Conservation (phyloP, 1,284 basidiomycete species). For the Ceratobasidium sp. region DNA sequence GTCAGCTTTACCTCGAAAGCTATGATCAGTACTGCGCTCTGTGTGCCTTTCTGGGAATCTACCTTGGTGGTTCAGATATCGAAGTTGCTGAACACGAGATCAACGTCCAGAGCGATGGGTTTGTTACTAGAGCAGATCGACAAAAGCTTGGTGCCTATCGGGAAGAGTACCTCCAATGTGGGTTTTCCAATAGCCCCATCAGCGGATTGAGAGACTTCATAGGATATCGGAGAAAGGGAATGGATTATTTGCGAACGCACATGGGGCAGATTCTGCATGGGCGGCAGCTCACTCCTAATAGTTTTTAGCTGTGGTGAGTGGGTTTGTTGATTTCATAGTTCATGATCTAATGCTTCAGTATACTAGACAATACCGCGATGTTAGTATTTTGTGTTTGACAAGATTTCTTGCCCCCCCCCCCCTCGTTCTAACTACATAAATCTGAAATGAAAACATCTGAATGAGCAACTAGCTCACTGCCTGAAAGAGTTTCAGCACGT, state of each 20-base stretch:
- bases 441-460: too few relatives aligned
- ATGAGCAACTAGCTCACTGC: too few relatives aligned
- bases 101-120: slow-evolving; percentile 15
- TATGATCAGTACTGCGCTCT: slow-evolving; percentile 53
- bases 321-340: background rate
- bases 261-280: background rate
- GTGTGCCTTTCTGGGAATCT: slow-evolving; percentile 57
- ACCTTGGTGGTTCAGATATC: slow-evolving; percentile 34
- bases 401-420: too few relatives aligned
- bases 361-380: background rate
- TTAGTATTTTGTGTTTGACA: background rate
- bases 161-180: background rate
- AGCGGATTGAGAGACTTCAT: background rate
- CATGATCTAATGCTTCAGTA: too few relatives aligned
- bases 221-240: slow-evolving; percentile 6
- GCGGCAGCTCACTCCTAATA: background rate
- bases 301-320: background rate
- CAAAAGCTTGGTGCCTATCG: background rate
- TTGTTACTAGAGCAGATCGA: background rate
- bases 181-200: background rate
- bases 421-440: too few relatives aligned
- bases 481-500: too few relatives aligned
- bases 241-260: slow-evolving; percentile 4
- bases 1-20: slow-evolving; percentile 57
- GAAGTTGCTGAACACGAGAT: background rate